These are phyloP conservation scores for Ramalina intermedia DNA, from an alignment of 495 filamentous ascomycete genomes.

Conservation along the genomic window DNA sequence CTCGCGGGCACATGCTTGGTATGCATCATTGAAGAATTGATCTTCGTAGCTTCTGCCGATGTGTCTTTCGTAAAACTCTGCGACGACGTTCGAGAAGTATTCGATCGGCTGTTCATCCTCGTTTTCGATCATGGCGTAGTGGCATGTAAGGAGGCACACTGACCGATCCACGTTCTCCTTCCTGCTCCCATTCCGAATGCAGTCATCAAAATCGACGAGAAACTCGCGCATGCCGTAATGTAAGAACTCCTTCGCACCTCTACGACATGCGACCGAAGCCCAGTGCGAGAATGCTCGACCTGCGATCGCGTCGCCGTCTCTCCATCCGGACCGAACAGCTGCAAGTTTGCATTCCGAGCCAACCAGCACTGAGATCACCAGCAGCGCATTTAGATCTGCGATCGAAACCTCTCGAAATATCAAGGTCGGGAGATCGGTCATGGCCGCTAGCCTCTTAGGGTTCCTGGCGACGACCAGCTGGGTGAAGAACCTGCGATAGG, in stretches of 20 bases:
- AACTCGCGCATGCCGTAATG: constrained; percentile 15
- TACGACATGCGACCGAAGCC: constrained; percentile 16
- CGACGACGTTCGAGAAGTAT: constrained; percentile 17
- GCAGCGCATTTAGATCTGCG: constrained; percentile 17
- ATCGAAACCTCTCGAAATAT: constrained; percentile 16
- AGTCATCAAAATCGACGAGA: constrained; percentile 19
- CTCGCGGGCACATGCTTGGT: constrained; percentile 19
- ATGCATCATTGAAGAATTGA: constrained; percentile 17
- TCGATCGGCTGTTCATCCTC: constrained; percentile 17
- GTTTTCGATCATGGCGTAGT: constrained; percentile 23
- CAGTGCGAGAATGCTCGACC: constrained; percentile 14
- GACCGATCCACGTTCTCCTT: constrained; percentile 18
- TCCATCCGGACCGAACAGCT: constrained; percentile 18
- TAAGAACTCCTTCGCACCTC: constrained; percentile 16
- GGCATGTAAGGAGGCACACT: constrained; percentile 14
- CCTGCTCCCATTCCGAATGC: constrained; percentile 14
- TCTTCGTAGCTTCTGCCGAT: constrained; percentile 19
- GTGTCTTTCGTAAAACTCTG: constrained; percentile 22
- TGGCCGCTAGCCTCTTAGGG: constrained; percentile 11
- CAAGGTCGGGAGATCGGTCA: constrained; percentile 15
- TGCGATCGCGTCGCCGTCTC: constrained; percentile 18
- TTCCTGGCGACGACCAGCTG: constrained; percentile 15
- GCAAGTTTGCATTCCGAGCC: constrained; percentile 15
- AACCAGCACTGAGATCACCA: constrained; percentile 14
- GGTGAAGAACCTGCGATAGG: constrained; percentile 11